phyloP scores from a whole-genome alignment of 306 rosid genomes.

The Amphicarpaea edgeworthii region DNA sequence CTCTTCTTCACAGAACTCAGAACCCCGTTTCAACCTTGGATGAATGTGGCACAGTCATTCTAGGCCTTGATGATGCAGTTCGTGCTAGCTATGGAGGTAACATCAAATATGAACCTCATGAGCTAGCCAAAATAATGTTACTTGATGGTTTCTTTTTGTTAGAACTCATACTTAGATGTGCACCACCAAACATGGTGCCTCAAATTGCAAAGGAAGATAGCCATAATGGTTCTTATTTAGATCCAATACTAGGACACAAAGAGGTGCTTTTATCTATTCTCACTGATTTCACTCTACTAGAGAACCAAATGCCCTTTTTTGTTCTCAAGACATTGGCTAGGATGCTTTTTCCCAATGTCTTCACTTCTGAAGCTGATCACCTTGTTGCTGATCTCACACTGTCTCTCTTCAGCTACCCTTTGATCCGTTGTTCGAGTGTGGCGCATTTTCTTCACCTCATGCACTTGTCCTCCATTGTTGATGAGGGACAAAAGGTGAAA shows the following conservation, averaged over 20 bases:
- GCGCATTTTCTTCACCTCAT: slow-evolving; percentile 51
- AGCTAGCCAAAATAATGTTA: slow-evolving; percentile 51
- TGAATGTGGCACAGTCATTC: slow-evolving; percentile 34
- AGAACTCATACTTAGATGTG: slow-evolving; percentile 43
- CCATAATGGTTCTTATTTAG: slow-evolving; percentile 10
- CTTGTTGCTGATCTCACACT: slow-evolving; percentile 45
- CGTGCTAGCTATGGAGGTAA: slow-evolving; percentile 49
- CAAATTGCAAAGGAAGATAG: slow-evolving; percentile 1
- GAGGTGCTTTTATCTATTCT: slow-evolving; percentile 33
- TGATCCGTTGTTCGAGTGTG: slow-evolving; percentile 30
- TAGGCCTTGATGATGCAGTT: slow-evolving; percentile 44
- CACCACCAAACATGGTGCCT: slow-evolving; percentile 10
- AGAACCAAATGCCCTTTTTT: slow-evolving; percentile 54
- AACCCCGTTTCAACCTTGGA: slow-evolving; percentile 44
- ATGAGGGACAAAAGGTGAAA: slow-evolving; percentile 41
- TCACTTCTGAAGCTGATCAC: neutral
- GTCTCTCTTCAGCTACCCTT: slow-evolving; percentile 41
- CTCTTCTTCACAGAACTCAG: slow-evolving; percentile 38
- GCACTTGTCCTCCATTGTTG: slow-evolving; percentile 45
- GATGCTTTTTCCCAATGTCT: slow-evolving; percentile 16
- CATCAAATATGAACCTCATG: slow-evolving; percentile 38
- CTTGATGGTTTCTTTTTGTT: slow-evolving; percentile 57
- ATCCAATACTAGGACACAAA: slow-evolving; percentile 17
- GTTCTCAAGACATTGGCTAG: slow-evolving; percentile 44
- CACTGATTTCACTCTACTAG: slow-evolving; percentile 46